Evolutionary conservation across 257 asterid species (phyloP), one percentile per base, ranked within the genome.

Genomic region (Nyctanthes arbortristis): DNA sequence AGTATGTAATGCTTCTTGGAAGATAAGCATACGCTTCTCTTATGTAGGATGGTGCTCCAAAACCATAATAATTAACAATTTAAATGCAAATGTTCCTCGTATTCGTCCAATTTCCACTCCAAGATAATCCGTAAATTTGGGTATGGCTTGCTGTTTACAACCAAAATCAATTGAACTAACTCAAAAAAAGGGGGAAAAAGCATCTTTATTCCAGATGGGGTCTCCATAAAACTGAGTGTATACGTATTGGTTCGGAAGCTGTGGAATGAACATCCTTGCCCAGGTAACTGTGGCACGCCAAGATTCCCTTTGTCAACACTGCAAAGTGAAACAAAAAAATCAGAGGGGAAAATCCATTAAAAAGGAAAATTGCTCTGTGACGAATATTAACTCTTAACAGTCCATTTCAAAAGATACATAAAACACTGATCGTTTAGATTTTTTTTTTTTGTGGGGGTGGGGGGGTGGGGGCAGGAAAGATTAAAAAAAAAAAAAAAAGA

Each of bases 221-320:
- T 91, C 85, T 94, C 97, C 97, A 94, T 86, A 79, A 94, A 91
- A 77, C 92, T 89, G 54, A 91, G 79, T 69, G 86, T 94, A 77
- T 91, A 94, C 0, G 97, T 91, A 82, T 94, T 89, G 28, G 97
- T 94, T 8, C 90, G 78, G 72, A 94, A 94, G 81, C 99, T 88
- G 73, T 94, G 97, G 75, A 94, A 91, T 3, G 97, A 94, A 77
- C 99, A 91, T 13, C 99, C 96, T 75, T 94, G 97, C 47, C 97
- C 97, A 58, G 99, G 96, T 66, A 91, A 84, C 73, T 83, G 94
- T 0, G 97, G 99, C 73, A 88, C 93, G 65, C 99, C 97, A 68
- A 94, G 97, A 75, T 91, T 94, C 68, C 99, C 97, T 62, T 91
- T 94, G 14, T 89, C 96, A 72, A 67, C 90, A 56, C 99, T 91